Evolutionary conservation across 768 basidiomycete species (phyloP).

Genomic region (Amanita molliuscula): DNA sequence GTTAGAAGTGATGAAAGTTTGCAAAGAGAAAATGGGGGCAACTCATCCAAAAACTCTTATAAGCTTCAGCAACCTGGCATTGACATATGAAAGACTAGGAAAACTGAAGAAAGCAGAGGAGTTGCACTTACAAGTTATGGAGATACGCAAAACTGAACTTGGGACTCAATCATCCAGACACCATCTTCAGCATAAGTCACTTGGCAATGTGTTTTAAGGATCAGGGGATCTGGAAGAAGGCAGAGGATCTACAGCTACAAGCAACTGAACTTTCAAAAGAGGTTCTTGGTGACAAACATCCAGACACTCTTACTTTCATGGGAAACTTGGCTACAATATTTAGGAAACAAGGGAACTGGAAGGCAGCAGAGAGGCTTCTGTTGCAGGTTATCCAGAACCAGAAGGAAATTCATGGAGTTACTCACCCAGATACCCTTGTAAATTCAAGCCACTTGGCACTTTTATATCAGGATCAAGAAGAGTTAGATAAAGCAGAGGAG

Average conservation of each 20-base stretch:
- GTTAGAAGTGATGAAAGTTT: not conserved
- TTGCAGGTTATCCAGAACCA: not conserved
- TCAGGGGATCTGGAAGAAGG: no score
- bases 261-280: no score
- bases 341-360: not conserved
- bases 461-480: not conserved
- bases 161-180: no score
- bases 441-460: constrained; percentile 1
- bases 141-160: not conserved
- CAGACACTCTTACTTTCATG: no score
- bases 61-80: not conserved
- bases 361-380: not conserved
- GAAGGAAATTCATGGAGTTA: not conserved
- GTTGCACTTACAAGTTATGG: not conserved
- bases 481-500: constrained; percentile 1
- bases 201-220: no score
- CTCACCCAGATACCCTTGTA: not conserved
- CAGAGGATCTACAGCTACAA: no score
- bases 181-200: no score
- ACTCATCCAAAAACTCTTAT: not conserved
- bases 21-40: not conserved
- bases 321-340: no score
- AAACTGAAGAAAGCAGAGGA: not conserved
- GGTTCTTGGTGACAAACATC: no score
- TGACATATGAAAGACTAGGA: not conserved